A percentile compares a stretch with the other conserved stretches of the same genome.
phyloP scores from a whole-genome alignment of 2,329 filamentous ascomycete genomes.

The Apiospora rasikravindrae region DNA sequence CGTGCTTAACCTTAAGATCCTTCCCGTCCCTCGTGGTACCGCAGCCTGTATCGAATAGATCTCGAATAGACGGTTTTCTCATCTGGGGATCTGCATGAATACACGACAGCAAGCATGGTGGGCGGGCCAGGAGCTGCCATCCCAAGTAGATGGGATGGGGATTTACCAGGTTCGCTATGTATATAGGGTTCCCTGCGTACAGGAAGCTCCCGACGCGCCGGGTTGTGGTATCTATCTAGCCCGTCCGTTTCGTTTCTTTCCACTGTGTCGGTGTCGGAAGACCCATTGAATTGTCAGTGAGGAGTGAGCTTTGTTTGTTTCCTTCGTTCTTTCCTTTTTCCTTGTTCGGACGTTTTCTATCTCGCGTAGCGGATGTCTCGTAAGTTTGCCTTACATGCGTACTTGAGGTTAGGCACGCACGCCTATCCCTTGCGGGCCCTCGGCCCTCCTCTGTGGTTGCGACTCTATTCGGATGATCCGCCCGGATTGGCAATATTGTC shows the following conservation, averaged over 20 bases:
- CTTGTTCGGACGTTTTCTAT: constrained; percentile 11
- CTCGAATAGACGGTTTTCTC: neutral
- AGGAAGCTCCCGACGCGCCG: neutral
- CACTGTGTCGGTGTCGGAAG: neutral
- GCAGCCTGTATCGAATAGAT: neutral
- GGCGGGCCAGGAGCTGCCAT: neutral
- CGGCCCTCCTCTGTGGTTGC: neutral
- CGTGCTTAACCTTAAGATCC: neutral
- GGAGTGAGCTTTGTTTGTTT: neutral
- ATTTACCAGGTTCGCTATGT: neutral
- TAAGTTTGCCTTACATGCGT: neutral
- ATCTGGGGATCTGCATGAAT: neutral
- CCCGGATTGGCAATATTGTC: constrained; percentile 11
- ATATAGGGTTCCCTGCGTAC: neutral
- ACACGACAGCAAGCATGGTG: neutral
- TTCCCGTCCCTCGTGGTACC: neutral
- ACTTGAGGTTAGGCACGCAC: no score
- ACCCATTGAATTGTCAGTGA: neutral
- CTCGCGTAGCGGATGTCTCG: neutral
- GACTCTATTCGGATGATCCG: neutral
- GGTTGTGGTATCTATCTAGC: neutral
- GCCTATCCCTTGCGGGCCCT: neutral
- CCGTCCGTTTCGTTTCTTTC: neutral
- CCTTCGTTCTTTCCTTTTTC: neutral
- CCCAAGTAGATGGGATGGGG: neutral